These are phyloP conservation scores for Tieghemiomyces parasiticus DNA, from an alignment of 192 early-diverging fungal species.

Conservation along the genomic window DNA sequence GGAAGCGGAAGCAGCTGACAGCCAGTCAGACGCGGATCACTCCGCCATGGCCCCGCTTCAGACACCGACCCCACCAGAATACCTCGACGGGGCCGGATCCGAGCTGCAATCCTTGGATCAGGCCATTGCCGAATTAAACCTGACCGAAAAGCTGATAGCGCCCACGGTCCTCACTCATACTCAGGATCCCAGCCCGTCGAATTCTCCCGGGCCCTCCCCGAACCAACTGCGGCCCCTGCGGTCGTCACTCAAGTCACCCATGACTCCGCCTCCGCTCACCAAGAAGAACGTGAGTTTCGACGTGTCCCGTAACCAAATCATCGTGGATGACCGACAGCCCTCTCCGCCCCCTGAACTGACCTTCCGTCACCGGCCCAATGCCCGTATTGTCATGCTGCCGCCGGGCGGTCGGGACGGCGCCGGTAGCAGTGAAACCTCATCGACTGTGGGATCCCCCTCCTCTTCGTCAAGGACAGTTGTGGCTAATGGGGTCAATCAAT, in stretches of 20 bases:
- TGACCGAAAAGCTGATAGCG: neutral
- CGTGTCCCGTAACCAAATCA: neutral
- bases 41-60: neutral
- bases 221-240: neutral
- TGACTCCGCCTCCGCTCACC: neutral
- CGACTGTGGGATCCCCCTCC: neutral
- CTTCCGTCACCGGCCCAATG: neutral
- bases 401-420: neutral
- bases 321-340: neutral
- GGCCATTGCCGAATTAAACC: neutral
- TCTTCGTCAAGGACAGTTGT: neutral
- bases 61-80: neutral
- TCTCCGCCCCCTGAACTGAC: neutral
- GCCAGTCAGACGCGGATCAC: neutral
- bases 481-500: neutral
- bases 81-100: neutral
- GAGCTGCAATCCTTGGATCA: neutral
- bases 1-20: neutral
- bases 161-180: neutral
- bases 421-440: neutral
- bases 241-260: neutral
- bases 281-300: conserved; percentile 5
- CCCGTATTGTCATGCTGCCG: conserved; percentile 2
- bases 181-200: neutral
- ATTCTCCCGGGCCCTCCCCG: neutral